A percentile compares a stretch with the other conserved stretches of the same genome.
These are phyloP conservation scores for Polyporus arcularius DNA, from an alignment of 768 basidiomycete genomes.

Conservation along the genomic window DNA sequence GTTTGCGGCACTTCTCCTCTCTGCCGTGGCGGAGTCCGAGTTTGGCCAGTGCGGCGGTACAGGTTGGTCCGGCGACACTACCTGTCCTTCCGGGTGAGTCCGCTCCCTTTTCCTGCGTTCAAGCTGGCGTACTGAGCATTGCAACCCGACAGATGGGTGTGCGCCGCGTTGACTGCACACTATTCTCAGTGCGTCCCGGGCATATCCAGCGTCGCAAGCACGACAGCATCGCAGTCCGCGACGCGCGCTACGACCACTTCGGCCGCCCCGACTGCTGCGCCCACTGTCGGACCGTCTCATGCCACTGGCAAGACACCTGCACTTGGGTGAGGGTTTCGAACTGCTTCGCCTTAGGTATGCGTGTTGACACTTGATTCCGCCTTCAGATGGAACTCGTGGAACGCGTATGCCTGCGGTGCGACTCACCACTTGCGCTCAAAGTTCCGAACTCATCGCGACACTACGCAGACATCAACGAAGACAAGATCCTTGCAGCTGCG, in stretches of 20 bases:
- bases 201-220: neutral
- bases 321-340: constrained; percentile 37
- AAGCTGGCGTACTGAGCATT: neutral
- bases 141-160: constrained; percentile 25
- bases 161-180: constrained; percentile 37
- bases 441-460: too few relatives aligned
- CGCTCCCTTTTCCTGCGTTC: neutral
- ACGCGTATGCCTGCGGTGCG: constrained; percentile 47
- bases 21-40: neutral
- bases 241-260: neutral
- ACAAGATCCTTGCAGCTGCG: constrained; percentile 48
- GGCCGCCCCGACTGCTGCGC: constrained; percentile 35
- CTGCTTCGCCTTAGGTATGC: too few relatives aligned
- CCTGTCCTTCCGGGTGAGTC: constrained; percentile 37
- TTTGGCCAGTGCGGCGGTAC: constrained; percentile 36
- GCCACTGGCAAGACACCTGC: constrained; percentile 47
- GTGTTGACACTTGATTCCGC: neutral
- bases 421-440: neutral
- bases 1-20: neutral
- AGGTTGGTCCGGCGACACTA: constrained; percentile 34
- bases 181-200: constrained; percentile 46
- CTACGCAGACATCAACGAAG: constrained; percentile 43
- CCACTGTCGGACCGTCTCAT: constrained; percentile 43
- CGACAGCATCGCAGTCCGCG: neutral
- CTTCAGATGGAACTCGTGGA: constrained; percentile 54